Conservation (phyloP, 1,284 basidiomycete genomes). For the Rhodotorula sp. region DNA sequence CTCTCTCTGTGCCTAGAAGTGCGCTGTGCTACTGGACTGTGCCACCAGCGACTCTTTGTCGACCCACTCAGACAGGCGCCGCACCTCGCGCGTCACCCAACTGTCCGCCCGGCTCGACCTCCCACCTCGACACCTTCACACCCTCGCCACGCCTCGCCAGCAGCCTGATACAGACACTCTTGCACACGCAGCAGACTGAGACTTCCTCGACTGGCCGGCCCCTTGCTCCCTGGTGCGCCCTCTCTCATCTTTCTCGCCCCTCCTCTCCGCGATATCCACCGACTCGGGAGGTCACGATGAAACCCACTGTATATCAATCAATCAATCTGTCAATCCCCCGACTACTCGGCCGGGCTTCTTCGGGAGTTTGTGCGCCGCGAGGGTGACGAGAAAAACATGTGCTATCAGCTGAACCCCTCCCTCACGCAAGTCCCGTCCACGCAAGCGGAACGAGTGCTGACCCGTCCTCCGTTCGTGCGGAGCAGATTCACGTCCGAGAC, state of each 20-base stretch:
- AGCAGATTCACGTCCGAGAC: neutral
- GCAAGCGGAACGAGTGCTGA: neutral
- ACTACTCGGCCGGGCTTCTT: conserved; percentile 43
- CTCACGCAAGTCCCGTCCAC: neutral
- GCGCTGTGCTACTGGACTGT: no score
- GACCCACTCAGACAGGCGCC: no score
- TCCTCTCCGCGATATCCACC: neutral
- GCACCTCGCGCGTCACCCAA: no score
- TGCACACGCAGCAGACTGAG: no score
- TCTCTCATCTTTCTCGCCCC: neutral
- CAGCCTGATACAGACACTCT: no score
- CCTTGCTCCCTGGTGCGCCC: neutral
- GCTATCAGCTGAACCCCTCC: conserved; percentile 44
- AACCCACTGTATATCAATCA: conserved; percentile 33
- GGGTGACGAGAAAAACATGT: conserved; percentile 39
- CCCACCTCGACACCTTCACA: no score
- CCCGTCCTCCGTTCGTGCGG: neutral
- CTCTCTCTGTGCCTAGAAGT: no score
- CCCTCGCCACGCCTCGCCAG: no score
- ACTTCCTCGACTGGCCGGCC: no score
- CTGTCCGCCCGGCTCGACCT: no score
- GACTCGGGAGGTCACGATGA: conserved; percentile 27
- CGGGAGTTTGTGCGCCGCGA: conserved; percentile 10
- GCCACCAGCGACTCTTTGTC: no score
- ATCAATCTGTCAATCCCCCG: conserved; percentile 60